Evolutionary conservation across 768 basidiomycete genomes (phyloP), one percentile per base, ranked within the genome.

Genomic region (Glaciozyma antarctica): DNA sequence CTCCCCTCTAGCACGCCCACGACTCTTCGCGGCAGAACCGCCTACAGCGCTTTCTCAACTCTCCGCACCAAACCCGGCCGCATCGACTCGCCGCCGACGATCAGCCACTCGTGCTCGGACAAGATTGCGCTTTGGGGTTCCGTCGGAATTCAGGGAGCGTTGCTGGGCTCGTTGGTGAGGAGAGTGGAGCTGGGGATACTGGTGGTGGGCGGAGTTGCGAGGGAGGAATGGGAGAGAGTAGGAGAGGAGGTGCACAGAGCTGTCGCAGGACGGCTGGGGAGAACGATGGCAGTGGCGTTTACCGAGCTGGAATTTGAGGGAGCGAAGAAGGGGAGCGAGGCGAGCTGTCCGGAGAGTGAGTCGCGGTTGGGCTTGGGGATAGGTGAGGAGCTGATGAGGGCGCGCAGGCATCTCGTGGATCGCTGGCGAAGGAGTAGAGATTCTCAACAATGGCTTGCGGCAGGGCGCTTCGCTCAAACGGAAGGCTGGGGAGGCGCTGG

Each of bases 81-180:
- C 60, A 87, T 89, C 0, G 93, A 98, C 74, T 86, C 91, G 0
- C 85, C 85, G 0, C 84, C 85, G 0, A 90, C 93, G 2, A 75
- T 82, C 0, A 89, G 83, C 72, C 88, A 95, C 86, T 90, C 91
- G 0, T 98, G 93, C 77, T 90, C 88, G 70, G 93, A 98, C 75
- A 98, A 98, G 77, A 86, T 98, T 49, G 90, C 90, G 0, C 78
- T 82, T 7, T 98, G 92, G 91, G 84, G 81, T 61, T 82, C 86
- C 0, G 78, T 90, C 5, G 93, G 93, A 0, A 79, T 94, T 30
- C 90, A 94, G 73, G 93, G 94, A 5, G 86, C 88, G 2, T 78
- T 95, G 56, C 82, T 82, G 3, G 81, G 85, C 12, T 8, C 77
- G 65, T 21, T 79, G 84, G 48, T 72, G 19, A 70, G 70, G 5